These are phyloP conservation scores for Pseudopithomyces chartarum DNA, from an alignment of 2,329 filamentous ascomycete species.

Conservation along the genomic window DNA sequence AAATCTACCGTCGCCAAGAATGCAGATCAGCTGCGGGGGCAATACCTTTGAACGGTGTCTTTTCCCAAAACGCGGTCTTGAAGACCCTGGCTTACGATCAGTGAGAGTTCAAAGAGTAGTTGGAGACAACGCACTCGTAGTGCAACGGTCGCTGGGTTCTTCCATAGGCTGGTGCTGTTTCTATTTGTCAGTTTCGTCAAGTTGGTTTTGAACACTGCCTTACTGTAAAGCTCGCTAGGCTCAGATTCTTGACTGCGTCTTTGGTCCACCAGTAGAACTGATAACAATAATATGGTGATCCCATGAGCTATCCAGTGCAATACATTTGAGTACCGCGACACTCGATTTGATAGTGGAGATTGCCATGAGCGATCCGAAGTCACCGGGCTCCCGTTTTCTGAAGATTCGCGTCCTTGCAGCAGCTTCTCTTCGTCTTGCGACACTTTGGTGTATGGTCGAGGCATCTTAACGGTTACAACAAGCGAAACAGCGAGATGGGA, in stretches of 20 bases:
- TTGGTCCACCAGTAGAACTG: not conserved
- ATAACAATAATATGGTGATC: not conserved
- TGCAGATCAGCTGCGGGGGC: not conserved
- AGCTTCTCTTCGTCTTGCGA: constrained; percentile 5
- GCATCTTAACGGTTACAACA: not conserved
- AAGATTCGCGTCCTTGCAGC: not conserved
- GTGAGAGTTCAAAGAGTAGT: no score
- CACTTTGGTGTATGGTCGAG: not conserved
- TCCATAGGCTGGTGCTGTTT: not conserved
- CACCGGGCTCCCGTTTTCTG: not conserved
- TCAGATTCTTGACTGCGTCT: not conserved
- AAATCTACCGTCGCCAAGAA: not conserved
- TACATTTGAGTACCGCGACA: not conserved
- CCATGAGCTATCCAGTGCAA: not conserved
- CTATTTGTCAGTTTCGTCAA: not conserved
- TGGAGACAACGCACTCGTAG: not conserved
- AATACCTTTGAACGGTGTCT: constrained; percentile 8
- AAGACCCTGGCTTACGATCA: not conserved
- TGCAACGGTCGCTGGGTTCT: not conserved
- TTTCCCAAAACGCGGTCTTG: constrained; percentile 8
- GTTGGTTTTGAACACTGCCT: not conserved
- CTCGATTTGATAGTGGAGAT: no score
- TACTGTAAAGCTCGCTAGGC: not conserved
- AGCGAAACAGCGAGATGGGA: not conserved
- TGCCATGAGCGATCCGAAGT: not conserved